These are phyloP conservation scores for Pestalotiopsis sp. DNA, from an alignment of 2,329 filamentous ascomycete species.

Conservation along the genomic window DNA sequence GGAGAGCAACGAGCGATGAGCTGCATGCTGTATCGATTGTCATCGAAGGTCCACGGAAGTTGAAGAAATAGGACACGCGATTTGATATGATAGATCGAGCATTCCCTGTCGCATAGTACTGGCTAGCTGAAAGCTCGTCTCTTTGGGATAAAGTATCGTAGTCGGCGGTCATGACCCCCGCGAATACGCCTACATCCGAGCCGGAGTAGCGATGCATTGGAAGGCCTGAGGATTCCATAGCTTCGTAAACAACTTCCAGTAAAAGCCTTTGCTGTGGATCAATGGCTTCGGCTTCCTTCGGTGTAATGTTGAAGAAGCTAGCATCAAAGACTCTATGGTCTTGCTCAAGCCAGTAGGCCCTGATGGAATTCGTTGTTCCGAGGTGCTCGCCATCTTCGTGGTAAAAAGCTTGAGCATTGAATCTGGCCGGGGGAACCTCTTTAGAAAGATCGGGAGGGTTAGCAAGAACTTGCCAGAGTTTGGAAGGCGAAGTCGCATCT, in stretches of 20 bases:
- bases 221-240: conserved; percentile 35
- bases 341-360: conserved; percentile 32
- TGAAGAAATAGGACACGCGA: conserved; percentile 42
- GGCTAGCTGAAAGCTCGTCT: conserved; percentile 29
- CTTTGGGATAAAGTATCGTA: conserved; percentile 30
- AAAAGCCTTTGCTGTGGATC: conserved; percentile 35
- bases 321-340: conserved; percentile 31
- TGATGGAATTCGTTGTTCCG: conserved; percentile 31
- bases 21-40: conserved; percentile 45
- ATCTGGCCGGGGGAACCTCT: conserved; percentile 27
- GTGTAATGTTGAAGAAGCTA: conserved; percentile 37
- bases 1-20: conserved; percentile 38
- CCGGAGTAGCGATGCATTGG: conserved; percentile 27
- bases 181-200: conserved; percentile 31
- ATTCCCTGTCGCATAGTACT: conserved; percentile 36
- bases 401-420: conserved; percentile 30
- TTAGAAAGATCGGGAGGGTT: conserved; percentile 28
- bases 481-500: conserved; percentile 25
- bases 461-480: conserved; percentile 30
- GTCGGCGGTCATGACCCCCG: conserved; percentile 36
- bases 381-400: conserved; percentile 32
- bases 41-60: conserved; percentile 40
- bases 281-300: conserved; percentile 36
- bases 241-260: conserved; percentile 38
- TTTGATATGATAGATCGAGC: conserved; percentile 38